Conservation (phyloP, 495 filamentous ascomycete species). For the Parmelia sp. region DNA sequence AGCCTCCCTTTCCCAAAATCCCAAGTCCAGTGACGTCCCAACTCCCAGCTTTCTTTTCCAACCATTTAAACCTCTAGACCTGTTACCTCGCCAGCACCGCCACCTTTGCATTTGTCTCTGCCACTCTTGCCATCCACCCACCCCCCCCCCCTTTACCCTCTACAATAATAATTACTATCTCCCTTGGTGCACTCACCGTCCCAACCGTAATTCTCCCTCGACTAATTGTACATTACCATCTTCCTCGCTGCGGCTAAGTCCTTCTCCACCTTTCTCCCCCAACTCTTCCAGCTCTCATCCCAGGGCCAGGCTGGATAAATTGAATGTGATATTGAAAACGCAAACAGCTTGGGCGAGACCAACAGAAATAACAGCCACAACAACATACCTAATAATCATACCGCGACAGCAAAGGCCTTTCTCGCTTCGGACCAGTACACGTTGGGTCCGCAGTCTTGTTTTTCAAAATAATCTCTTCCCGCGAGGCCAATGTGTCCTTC, state of each 20-base stretch:
- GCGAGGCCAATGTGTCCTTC: constrained; percentile 7
- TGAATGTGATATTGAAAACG: not conserved
- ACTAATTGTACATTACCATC: not conserved
- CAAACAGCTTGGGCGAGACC: not conserved
- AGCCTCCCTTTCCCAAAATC: not conserved
- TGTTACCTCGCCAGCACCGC: not conserved
- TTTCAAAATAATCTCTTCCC: not conserved
- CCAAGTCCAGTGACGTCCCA: not conserved
- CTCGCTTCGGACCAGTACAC: constrained; percentile 15
- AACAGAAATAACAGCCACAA: no score
- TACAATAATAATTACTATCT: not conserved
- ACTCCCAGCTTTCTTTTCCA: not conserved
- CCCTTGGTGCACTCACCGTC: not conserved
- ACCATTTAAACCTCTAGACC: not conserved
- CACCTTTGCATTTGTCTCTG: not conserved
- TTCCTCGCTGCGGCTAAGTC: not conserved
- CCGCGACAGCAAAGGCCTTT: not conserved
- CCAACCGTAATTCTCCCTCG: not conserved
- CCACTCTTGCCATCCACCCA: not conserved
- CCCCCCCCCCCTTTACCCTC: not conserved
- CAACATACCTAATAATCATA: not conserved
- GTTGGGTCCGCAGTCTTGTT: constrained; percentile 13
- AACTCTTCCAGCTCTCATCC: not conserved
- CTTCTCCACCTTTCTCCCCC: not conserved
- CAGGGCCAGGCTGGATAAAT: not conserved